Conservation (phyloP, 2,329 filamentous ascomycete genomes). For the Balansia obtecta region DNA sequence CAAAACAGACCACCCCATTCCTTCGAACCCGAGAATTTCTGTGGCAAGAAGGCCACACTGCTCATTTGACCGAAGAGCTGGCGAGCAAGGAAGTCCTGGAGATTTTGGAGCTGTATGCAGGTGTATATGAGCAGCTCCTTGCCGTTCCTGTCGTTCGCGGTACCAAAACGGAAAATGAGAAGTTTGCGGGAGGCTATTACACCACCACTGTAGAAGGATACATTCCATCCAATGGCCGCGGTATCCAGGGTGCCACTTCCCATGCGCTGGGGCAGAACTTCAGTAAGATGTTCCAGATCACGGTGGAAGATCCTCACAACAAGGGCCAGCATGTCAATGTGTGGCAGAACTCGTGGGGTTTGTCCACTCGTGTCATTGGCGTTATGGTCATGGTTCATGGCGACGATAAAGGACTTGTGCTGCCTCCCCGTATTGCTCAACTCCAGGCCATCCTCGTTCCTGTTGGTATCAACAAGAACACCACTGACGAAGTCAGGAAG, state of each 20-base stretch:
- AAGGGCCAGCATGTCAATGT: slow-evolving; percentile 73
- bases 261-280: slow-evolving; percentile 97
- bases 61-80: slow-evolving; percentile 72
- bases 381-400: slow-evolving; percentile 99
- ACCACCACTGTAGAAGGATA: slow-evolving; percentile 96
- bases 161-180: slow-evolving; percentile 92
- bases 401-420: slow-evolving; percentile 87
- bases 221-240: slow-evolving; percentile 87
- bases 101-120: slow-evolving; percentile 87
- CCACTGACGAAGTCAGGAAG: slow-evolving; percentile 63
- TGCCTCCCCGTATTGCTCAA: slow-evolving; percentile 82
- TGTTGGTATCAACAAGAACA: slow-evolving; percentile 85
- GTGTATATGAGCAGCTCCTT: slow-evolving; percentile 84
- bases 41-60: slow-evolving; percentile 93
- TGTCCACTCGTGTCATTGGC: slow-evolving; percentile 93
- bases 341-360: slow-evolving; percentile 98
- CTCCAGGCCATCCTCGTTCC: slow-evolving; percentile 80
- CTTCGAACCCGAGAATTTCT: slow-evolving; percentile 88
- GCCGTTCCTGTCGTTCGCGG: slow-evolving; percentile 92
- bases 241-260: slow-evolving; percentile 91
- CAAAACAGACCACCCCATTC: slow-evolving; percentile 84
- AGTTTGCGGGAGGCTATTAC: slow-evolving; percentile 93
- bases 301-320: slow-evolving; percentile 79
- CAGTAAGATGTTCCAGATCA: slow-evolving; percentile 98
- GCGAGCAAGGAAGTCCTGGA: slow-evolving; percentile 80